Percentiles rank a stretch among this genome's conserved stretches.
Evolutionary conservation across 768 basidiomycete species (phyloP).

Genomic region (Auriscalpium orientale): DNA sequence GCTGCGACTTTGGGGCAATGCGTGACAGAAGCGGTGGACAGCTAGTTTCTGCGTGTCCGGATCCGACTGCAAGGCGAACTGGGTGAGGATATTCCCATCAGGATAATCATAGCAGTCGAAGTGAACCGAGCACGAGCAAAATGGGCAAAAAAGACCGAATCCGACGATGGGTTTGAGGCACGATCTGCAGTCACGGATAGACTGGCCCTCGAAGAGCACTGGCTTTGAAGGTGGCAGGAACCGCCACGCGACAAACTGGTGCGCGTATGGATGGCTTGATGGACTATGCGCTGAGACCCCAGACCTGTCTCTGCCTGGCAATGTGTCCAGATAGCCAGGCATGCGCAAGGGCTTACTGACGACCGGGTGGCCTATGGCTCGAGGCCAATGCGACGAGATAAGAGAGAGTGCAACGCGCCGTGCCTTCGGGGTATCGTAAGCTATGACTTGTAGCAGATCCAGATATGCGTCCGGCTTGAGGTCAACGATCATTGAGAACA

Average conservation of each 20-base stretch:
- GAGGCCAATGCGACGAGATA: constrained; percentile 60
- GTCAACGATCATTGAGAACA: constrained; percentile 45
- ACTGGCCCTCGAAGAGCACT: constrained; percentile 23
- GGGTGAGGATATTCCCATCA: constrained; percentile 49
- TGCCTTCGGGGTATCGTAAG: constrained; percentile 52
- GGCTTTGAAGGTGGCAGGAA: constrained; percentile 29
- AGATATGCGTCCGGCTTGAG: constrained; percentile 62
- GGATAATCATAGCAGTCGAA: constrained; percentile 73
- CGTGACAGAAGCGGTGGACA: constrained; percentile 51
- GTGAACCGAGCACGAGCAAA: constrained; percentile 65
- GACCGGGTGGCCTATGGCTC: constrained; percentile 56
- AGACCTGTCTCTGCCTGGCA: constrained; percentile 5
- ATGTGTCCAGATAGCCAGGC: constrained; percentile 24
- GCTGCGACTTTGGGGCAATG: constrained; percentile 29
- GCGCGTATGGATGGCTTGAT: constrained; percentile 36
- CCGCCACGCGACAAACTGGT: constrained; percentile 68
- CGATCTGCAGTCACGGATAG: constrained; percentile 43
- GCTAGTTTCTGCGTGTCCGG: constrained; percentile 47
- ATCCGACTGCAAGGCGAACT: constrained; percentile 43
- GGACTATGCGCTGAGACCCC: background rate
- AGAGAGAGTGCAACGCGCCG: constrained; percentile 48
- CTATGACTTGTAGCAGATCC: constrained; percentile 65
- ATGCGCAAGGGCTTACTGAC: constrained; percentile 47
- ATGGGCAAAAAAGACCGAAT: constrained; percentile 67
- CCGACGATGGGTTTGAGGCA: constrained; percentile 50